Base-by-base conservation (phyloP, 179 eudicot species). In the Beta macrorhiza region DNA sequence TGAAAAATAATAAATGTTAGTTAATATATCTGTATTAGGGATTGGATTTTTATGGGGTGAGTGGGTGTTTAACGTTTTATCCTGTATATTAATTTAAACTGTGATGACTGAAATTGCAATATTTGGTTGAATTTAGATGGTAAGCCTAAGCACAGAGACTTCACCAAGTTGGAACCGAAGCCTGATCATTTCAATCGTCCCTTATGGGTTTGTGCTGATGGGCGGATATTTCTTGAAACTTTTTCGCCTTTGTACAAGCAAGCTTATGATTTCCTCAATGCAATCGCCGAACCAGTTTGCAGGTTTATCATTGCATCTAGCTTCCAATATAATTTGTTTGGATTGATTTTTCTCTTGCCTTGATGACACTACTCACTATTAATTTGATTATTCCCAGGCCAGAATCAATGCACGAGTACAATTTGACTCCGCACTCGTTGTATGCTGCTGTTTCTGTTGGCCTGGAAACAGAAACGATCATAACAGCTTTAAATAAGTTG, bases 381-480 rank as follows among this genome's bases (percentile, higher is more conserved):
- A 25, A 25, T 25, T 25, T 25, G 25, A 69, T 68, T 81, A 59
- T 59, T 83, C 7, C 61, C 77, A 92, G 98, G 88, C 99, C 97
- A 0, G 98, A 94, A 84, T 94, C 95, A 4, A 96, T 96, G 98
- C 99, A 96, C 10, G 99, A 96, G 86, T 96, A 96, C 87, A 96
- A 92, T 90, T 83, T 96, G 85, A 96, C 98, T 32, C 99, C 99
- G 0, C 99, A 96, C 83, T 96, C 98, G 0, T 86, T 96, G 78
- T 96, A 96, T 70, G 98, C 98, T 55, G 99, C 99, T 42, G 99
- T 96, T 53, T 96, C 98, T 9, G 98, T 96, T 72, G 99, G 99
- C 67, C 93, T 96, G 29, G 99, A 94, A 74, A 94, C 99, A 22
- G 96, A 94, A 81, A 96, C 98, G 0, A 91, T 96, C 25, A 84